phyloP scores from a whole-genome alignment of 164 flowering plant species.

The Warburgia ugandensis region DNA sequence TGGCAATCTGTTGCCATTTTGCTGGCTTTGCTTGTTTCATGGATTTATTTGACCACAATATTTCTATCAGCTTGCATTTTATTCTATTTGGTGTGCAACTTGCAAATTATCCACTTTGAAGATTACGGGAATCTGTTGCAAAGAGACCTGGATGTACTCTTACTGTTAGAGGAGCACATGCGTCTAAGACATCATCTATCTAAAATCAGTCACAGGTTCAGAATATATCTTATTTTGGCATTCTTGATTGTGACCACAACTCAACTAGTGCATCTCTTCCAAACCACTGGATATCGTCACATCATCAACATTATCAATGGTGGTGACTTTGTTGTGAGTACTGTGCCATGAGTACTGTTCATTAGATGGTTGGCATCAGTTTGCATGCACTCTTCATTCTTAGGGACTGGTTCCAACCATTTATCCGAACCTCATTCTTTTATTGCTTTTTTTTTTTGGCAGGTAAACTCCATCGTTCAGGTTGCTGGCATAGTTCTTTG shows the following conservation, averaged over 20 bases:
- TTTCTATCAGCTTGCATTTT: slow-evolving; percentile 56
- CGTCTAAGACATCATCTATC: slow-evolving; percentile 62
- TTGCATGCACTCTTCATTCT: too few relatives aligned
- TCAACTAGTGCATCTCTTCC: slow-evolving; percentile 60
- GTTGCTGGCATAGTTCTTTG: slow-evolving; percentile 70
- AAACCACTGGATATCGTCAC: slow-evolving; percentile 53
- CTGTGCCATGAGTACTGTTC: too few relatives aligned
- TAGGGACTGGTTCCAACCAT: too few relatives aligned
- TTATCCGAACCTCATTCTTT: too few relatives aligned
- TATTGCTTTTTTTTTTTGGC: slow-evolving; percentile 11
- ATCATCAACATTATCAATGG: slow-evolving; percentile 49
- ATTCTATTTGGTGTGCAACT: slow-evolving; percentile 80
- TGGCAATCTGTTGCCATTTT: slow-evolving; percentile 46
- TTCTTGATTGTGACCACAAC: slow-evolving; percentile 66
- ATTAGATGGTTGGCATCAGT: too few relatives aligned
- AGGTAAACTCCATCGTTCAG: slow-evolving; percentile 65
- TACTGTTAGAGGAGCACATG: slow-evolving; percentile 60
- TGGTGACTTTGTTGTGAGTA: slow-evolving; percentile 55
- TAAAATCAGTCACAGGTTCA: slow-evolving; percentile 89
- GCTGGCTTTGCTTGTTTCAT: slow-evolving; percentile 47
- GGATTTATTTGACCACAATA: slow-evolving; percentile 62
- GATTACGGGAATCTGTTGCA: slow-evolving; percentile 72
- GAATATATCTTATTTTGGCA: slow-evolving; percentile 70
- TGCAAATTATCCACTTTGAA: slow-evolving; percentile 84
- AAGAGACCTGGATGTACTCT: slow-evolving; percentile 45